These are phyloP conservation scores for Catunica adiposa DNA, from an alignment of 2,329 filamentous ascomycete species.

Conservation along the genomic window DNA sequence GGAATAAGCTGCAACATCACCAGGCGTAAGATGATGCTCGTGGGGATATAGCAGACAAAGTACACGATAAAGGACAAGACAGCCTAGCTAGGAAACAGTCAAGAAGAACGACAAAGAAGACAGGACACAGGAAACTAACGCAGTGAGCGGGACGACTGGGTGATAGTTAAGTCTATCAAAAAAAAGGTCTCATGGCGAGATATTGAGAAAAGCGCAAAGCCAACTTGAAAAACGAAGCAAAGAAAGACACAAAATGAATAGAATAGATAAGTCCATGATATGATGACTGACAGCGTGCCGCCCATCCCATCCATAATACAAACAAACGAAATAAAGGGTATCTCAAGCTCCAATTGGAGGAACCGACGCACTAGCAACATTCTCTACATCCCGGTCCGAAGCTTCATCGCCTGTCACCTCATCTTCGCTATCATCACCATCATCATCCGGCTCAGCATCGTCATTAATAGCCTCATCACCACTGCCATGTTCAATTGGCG, in stretches of 20 bases:
- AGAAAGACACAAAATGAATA: background rate
- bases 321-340: background rate
- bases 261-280: no score
- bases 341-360: conserved; percentile 22
- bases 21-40: conserved; percentile 5
- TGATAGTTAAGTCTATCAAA: no score
- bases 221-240: background rate
- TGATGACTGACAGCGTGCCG: background rate
- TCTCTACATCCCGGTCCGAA: conserved; percentile 15
- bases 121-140: conserved; percentile 1
- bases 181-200: background rate
- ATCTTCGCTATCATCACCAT: conserved; percentile 14
- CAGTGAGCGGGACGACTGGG: no score
- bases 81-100: background rate
- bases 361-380: conserved; percentile 19
- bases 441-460: conserved; percentile 15
- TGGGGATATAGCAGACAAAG: background rate
- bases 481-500: conserved; percentile 29
- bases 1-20: background rate
- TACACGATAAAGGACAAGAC: no score
- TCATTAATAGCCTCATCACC: conserved; percentile 9
- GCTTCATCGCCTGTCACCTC: conserved; percentile 19
- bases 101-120: conserved; percentile 10
- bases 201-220: background rate
- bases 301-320: background rate